Evolutionary conservation across 129 eudicot genomes (phyloP).

Genomic region (Pittosporum tobira): DNA sequence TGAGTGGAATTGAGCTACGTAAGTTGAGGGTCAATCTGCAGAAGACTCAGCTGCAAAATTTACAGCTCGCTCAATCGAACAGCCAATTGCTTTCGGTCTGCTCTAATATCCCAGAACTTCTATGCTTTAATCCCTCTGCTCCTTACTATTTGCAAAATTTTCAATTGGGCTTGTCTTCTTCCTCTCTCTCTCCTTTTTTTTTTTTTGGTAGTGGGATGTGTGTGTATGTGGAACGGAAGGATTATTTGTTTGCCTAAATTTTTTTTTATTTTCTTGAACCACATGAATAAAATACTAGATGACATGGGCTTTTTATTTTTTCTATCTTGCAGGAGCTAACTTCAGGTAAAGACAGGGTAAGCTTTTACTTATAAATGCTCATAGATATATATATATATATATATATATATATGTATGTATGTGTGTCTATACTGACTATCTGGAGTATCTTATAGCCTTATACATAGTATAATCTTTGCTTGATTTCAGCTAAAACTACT

Average conservation of each 20-base stretch:
- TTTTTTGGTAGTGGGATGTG: too few relatives aligned
- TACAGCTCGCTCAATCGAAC: conserved; percentile 55
- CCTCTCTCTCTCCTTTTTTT: too few relatives aligned
- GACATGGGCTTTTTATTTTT: background rate
- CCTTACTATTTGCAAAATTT: too few relatives aligned
- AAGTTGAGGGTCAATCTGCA: conserved; percentile 53
- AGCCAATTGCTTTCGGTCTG: conserved; percentile 57
- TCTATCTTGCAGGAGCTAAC: conserved; percentile 44
- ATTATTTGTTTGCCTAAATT: background rate
- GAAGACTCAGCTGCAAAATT: conserved; percentile 63
- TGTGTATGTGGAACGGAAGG: too few relatives aligned
- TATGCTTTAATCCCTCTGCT: too few relatives aligned
- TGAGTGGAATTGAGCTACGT: conserved; percentile 43
- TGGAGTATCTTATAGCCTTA: conserved; percentile 5
- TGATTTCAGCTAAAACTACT: conserved; percentile 39
- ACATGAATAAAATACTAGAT: background rate
- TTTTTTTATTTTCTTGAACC: background rate
- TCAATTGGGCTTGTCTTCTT: too few relatives aligned
- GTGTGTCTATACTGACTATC: background rate
- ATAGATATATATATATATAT: conserved; percentile 2
- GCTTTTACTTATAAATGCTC: conserved; percentile 6
- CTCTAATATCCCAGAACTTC: background rate
- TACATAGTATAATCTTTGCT: conserved; percentile 14
- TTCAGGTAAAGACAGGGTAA: conserved; percentile 57
- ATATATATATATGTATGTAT: too few relatives aligned